Conservation (phyloP, 441 rosid genomes). For the Corymbia calophylla region DNA sequence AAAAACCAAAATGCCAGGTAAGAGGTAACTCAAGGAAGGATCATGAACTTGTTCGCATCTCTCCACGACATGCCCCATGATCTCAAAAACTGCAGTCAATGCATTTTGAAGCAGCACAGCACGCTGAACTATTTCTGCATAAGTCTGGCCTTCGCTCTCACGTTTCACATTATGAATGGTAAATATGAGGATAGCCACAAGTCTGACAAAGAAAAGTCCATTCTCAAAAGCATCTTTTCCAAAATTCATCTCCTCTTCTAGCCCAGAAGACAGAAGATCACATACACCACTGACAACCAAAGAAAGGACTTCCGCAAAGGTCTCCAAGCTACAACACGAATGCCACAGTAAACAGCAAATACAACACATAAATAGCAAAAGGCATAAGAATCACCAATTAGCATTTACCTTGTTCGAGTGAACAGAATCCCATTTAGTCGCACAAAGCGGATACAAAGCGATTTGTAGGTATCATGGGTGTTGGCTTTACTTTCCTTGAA, state of each 20-base stretch:
- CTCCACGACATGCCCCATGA: conserved; percentile 54
- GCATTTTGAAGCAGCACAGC: conserved; percentile 83
- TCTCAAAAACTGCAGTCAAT: conserved; percentile 62
- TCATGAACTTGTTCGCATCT: conserved; percentile 56
- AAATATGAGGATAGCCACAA: conserved; percentile 63
- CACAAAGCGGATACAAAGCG: conserved; percentile 69
- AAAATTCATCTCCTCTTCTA: conserved; percentile 55
- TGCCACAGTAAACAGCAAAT: neutral
- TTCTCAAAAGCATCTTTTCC: conserved; percentile 61
- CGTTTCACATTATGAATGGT: conserved; percentile 64
- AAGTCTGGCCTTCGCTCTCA: conserved; percentile 77
- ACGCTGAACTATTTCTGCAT: conserved; percentile 90
- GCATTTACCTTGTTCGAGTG: conserved; percentile 76
- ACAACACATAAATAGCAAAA: neutral
- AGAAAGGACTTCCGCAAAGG: conserved; percentile 68
- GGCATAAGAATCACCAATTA: neutral
- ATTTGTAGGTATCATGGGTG: conserved; percentile 37
- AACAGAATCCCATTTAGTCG: conserved; percentile 88
- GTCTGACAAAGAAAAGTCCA: conserved; percentile 60
- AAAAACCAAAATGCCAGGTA: conserved; percentile 80
- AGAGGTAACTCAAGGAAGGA: conserved; percentile 63
- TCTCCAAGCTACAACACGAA: conserved; percentile 69
- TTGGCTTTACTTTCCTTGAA: conserved; percentile 38
- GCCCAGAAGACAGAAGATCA: conserved; percentile 67
- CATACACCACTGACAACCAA: conserved; percentile 47